A percentile compares a stretch with the other conserved stretches of the same genome.
These are phyloP conservation scores for Thelephora ganbajun DNA, from an alignment of 768 basidiomycete genomes.

Conservation along the genomic window DNA sequence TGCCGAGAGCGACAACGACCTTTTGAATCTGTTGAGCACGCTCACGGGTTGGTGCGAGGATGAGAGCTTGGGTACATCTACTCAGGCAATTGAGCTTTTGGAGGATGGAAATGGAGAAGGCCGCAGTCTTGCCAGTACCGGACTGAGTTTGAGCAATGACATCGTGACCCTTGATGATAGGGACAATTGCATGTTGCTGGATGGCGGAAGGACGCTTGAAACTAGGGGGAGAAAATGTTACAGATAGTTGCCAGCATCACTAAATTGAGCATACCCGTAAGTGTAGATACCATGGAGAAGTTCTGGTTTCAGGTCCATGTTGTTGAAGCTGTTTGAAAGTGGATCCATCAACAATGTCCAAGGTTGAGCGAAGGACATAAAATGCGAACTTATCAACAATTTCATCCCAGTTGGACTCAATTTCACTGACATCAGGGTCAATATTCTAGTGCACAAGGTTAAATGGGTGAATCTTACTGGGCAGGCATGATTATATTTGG, in stretches of 20 bases:
- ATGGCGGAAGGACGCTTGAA: conserved; percentile 98
- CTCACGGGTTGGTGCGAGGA: conserved; percentile 95
- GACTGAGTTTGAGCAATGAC: conserved; percentile 99
- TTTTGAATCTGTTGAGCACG: conserved; percentile 96
- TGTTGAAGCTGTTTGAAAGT: conserved; percentile 68
- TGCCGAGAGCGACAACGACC: conserved; percentile 87
- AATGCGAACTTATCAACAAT: conserved; percentile 81
- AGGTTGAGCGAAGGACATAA: conserved; percentile 1
- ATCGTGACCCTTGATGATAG: conserved; percentile 95
- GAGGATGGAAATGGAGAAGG: conserved; percentile 97
- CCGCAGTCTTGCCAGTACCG: conserved; percentile 98
- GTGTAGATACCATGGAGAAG: conserved; percentile 97
- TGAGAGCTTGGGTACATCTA: conserved; percentile 93
- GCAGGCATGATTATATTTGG: neutral
- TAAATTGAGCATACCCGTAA: conserved; percentile 55
- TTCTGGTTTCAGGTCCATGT: conserved; percentile 95
- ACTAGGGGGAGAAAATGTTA: conserved; percentile 24
- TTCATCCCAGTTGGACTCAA: conserved; percentile 99
- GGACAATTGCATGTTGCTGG: conserved; percentile 97
- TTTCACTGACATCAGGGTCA: conserved; percentile 34
- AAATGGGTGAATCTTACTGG: neutral
- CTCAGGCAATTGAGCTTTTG: conserved; percentile 81
- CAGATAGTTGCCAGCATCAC: neutral
- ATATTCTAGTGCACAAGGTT: neutral
- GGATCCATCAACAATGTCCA: conserved; percentile 10